These are phyloP conservation scores for Penicillium vulpinum DNA, from an alignment of 2,329 filamentous ascomycete species.

Conservation along the genomic window DNA sequence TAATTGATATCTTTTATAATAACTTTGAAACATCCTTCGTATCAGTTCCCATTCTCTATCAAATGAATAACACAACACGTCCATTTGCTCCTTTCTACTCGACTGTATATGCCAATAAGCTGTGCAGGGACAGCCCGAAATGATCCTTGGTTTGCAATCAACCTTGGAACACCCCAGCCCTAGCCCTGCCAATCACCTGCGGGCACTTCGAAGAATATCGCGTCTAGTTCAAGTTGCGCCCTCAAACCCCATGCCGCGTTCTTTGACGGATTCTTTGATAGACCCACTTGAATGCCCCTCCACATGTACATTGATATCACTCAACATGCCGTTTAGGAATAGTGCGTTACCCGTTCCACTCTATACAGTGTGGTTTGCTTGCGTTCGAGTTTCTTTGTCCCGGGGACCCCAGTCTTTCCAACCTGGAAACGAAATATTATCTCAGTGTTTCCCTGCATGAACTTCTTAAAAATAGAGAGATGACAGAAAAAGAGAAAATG, in stretches of 20 bases:
- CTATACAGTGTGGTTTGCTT: not conserved
- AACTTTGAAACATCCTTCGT: too few species aligned
- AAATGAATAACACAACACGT: not conserved
- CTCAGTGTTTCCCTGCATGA: not conserved
- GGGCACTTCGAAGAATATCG: not conserved
- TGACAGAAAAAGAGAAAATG: not conserved
- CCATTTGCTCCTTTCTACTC: not conserved
- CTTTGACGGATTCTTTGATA: not conserved
- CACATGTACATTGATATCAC: not conserved
- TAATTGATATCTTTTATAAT: too few species aligned
- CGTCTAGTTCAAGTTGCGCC: not conserved
- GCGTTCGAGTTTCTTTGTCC: constrained; percentile 6
- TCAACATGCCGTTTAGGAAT: too few species aligned
- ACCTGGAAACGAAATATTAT: not conserved
- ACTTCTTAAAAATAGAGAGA: not conserved
- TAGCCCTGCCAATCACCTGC: not conserved
- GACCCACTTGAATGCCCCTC: not conserved
- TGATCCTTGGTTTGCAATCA: not conserved
- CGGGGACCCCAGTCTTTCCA: not conserved
- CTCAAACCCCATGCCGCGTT: not conserved
- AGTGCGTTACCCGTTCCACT: too few species aligned
- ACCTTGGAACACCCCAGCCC: too few species aligned
- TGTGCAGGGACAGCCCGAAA: not conserved
- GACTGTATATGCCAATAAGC: not conserved
- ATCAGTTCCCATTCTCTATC: not conserved